phyloP scores from a whole-genome alignment of 768 basidiomycete genomes.

The Suillus paluster region DNA sequence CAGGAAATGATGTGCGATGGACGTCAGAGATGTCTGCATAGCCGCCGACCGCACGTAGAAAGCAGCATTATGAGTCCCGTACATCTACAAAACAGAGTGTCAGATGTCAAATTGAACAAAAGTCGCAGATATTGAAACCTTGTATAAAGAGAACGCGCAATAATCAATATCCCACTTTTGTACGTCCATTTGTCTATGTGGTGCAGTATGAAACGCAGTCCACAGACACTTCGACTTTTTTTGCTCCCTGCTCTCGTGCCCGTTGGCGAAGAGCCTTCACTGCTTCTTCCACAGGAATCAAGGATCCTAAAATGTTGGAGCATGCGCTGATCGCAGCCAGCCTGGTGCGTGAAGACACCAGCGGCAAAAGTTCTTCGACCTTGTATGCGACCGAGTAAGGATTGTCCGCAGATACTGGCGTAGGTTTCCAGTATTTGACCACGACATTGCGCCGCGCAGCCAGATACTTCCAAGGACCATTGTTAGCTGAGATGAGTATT shows the following conservation, averaged over 20 bases:
- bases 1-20: slow-evolving; percentile 76
- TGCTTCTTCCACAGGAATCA: slow-evolving; percentile 63
- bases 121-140: slow-evolving; percentile 45
- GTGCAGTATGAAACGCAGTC: slow-evolving; percentile 84
- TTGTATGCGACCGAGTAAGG: slow-evolving; percentile 67
- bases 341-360: slow-evolving; percentile 68
- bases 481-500: slow-evolving; percentile 56
- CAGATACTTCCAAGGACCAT: slow-evolving; percentile 76
- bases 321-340: slow-evolving; percentile 76
- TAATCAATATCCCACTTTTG: slow-evolving; percentile 80
- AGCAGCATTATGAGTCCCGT: slow-evolving; percentile 72
- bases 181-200: slow-evolving; percentile 73
- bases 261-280: slow-evolving; percentile 53
- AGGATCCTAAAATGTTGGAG: slow-evolving; percentile 75
- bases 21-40: slow-evolving; percentile 55
- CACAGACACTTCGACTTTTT: slow-evolving; percentile 67
- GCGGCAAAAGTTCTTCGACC: slow-evolving; percentile 58
- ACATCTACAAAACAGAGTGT: slow-evolving; percentile 54
- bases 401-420: slow-evolving; percentile 54
- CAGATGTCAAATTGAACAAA: background rate
- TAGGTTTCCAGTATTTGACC: slow-evolving; percentile 63
- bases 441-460: slow-evolving; percentile 58
- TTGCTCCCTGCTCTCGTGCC: slow-evolving; percentile 55
- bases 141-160: slow-evolving; percentile 74
- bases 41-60: slow-evolving; percentile 60